Conservation (phyloP, 2,329 filamentous ascomycete genomes). For the Fusarium piperis region DNA sequence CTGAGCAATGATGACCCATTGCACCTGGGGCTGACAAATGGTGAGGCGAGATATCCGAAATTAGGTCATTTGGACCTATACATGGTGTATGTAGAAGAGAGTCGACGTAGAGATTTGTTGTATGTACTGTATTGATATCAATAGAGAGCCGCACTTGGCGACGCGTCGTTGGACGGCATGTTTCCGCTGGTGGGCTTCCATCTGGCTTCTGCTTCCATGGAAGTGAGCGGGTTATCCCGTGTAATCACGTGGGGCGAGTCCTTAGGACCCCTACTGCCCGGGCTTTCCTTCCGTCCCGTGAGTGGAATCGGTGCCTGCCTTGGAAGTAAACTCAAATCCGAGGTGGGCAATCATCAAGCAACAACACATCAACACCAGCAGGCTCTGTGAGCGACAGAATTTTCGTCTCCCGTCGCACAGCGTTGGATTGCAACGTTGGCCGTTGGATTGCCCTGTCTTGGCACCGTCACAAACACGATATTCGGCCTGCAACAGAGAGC, state of each 20-base stretch:
- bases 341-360: constrained; percentile 28
- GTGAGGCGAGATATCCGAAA: not conserved
- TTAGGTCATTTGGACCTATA: not conserved
- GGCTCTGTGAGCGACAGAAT: constrained; percentile 9
- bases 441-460: constrained; percentile 4
- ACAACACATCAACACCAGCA: constrained; percentile 8
- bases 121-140: constrained; percentile 1
- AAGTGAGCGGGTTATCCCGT: constrained; percentile 6
- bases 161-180: not conserved
- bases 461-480: constrained; percentile 19
- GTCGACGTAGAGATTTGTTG: not conserved
- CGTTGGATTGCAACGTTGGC: not conserved
- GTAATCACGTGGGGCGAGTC: constrained; percentile 33
- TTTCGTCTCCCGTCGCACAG: constrained; percentile 7
- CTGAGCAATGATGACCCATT: constrained; percentile 22
- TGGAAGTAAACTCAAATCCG: constrained; percentile 33
- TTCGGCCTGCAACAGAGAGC: not conserved
- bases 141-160: not conserved
- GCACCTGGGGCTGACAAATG: not conserved
- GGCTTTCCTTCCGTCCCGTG: not conserved
- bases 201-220: not conserved
- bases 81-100: not conserved
- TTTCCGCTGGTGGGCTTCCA: not conserved
- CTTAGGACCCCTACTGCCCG: too few relatives aligned
- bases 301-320: constrained; percentile 4